Conservation (phyloP, 1,284 basidiomycete species). For the Apiotrichum domesticum region DNA sequence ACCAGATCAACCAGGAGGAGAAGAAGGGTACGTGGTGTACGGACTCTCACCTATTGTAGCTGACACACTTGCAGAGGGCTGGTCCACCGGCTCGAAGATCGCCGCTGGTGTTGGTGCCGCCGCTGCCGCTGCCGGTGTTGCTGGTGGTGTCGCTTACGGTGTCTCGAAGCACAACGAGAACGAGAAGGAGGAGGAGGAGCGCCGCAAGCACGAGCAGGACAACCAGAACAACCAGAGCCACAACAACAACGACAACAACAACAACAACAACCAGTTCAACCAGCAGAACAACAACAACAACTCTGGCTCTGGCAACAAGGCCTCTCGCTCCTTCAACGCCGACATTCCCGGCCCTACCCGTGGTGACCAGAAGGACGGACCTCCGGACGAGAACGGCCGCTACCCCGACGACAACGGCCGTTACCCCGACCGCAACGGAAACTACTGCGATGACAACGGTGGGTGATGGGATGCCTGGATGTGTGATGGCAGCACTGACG, state of each 20-base stretch:
- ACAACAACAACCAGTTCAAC: not conserved
- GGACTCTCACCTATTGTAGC: no score
- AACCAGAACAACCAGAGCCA: conserved; percentile 1
- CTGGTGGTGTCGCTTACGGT: conserved; percentile 1
- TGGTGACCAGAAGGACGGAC: not conserved
- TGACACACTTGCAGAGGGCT: not conserved
- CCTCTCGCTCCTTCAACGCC: not conserved
- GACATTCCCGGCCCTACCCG: conserved; percentile 1
- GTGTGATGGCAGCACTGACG: not conserved
- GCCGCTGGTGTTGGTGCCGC: not conserved
- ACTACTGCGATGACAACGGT: conserved; percentile 2
- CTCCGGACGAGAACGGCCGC: conserved; percentile 1
- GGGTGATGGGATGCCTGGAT: not conserved
- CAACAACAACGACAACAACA: conserved; percentile 2
- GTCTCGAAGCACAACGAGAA: not conserved
- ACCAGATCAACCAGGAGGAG: not conserved
- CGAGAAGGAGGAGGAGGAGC: not conserved
- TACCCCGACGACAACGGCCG: not conserved
- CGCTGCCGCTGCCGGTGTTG: not conserved
- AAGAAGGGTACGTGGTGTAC: not conserved
- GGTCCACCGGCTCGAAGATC: conserved; percentile 2
- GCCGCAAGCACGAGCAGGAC: not conserved
- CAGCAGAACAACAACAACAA: not conserved
- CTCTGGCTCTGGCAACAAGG: not conserved
- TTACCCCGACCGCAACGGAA: not conserved